Evolutionary conservation across 768 basidiomycete genomes (phyloP), one percentile per base, ranked within the genome.

Genomic region (Hypholoma sublateritium): DNA sequence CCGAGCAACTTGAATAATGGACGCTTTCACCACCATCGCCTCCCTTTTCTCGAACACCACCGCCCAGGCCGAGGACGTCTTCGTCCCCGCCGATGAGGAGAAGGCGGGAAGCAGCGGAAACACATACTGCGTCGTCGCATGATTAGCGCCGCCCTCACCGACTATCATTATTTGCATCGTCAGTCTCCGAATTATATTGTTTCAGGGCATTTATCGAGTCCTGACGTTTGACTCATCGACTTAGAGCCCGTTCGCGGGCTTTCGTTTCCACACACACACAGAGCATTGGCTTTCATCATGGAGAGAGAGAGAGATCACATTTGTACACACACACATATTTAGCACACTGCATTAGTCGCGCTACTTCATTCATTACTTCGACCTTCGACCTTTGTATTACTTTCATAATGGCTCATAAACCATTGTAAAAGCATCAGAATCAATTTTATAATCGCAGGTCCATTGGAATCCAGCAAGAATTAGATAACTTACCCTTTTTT

Each of bases 61-160:
- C 16, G 47, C 53, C 41, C 44, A 61, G 34, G 32, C 41, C 24
- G 64, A 67, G 58, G 62, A 64, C 39, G 43, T 50, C 8, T 55
- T 59, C n/a, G 25, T 65, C 14, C 63, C 65, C 5, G 45, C 58
- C 19, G 44, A 61, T 22, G 61, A 62, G 59, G 65, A 66, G 55
- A 58, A 53, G n/a, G 46, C 52, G 9, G 60, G 62, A 13, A 42
- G 55, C 35, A 53, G 57, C n/a, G 51, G 55, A 16, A 60, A 53
- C 28, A 50, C 53, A n/a, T 64, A 61, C 56, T 66, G 65, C 46
- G 59, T 62, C 35, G 50, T 66, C 56, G 65, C 65, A n/a, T 66
- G 51, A 66, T n/a, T 35, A 35, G 21, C n/a, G 17, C 16, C 25
- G 16, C n/a, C 34, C 9, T 13, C 13, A 8, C 35, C 35, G n/a